phyloP scores from a whole-genome alignment of 805 yeast genomes.

The Yamadazyma takamatsuzukensis region DNA sequence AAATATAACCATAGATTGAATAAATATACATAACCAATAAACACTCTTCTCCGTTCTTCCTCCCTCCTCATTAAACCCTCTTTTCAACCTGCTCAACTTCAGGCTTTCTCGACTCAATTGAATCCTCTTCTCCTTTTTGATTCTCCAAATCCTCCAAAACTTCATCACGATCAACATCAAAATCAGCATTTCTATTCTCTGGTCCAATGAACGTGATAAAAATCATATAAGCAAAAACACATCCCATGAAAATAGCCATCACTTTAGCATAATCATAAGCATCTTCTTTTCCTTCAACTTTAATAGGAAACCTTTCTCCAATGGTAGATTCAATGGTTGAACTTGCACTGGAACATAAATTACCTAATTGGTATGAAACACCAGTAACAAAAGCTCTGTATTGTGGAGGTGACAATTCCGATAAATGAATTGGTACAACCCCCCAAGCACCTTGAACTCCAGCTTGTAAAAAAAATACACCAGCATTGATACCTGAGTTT shows the following conservation, averaged over 20 bases:
- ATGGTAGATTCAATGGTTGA: conserved; percentile 66
- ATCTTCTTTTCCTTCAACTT: conserved; percentile 18
- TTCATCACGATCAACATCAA: conserved; percentile 17
- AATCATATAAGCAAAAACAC: conserved; percentile 53
- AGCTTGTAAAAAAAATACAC: conserved; percentile 58
- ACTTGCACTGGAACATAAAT: conserved; percentile 62
- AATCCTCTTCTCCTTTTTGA: conserved; percentile 8
- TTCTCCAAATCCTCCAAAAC: conserved; percentile 8
- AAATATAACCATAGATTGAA: not conserved
- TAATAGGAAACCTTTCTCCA: conserved; percentile 47
- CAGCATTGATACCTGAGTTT: conserved; percentile 48
- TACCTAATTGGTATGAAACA: conserved; percentile 64
- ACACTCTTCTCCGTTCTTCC: too few relatives aligned
- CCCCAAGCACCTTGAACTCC: conserved; percentile 73
- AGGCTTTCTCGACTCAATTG: conserved; percentile 3
- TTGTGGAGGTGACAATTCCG: conserved; percentile 60
- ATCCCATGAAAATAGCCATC: conserved; percentile 65
- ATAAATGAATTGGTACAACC: conserved; percentile 57
- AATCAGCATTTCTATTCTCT: conserved; percentile 39
- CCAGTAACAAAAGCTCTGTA: conserved; percentile 63
- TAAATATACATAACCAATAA: too few relatives aligned
- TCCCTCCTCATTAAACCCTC: too few relatives aligned
- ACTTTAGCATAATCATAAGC: conserved; percentile 52
- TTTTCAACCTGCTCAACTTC: conserved; percentile 2
- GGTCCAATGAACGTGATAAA: conserved; percentile 56